Conservation (phyloP, 2,329 filamentous ascomycete genomes). For the Trichoderma atroviride region DNA sequence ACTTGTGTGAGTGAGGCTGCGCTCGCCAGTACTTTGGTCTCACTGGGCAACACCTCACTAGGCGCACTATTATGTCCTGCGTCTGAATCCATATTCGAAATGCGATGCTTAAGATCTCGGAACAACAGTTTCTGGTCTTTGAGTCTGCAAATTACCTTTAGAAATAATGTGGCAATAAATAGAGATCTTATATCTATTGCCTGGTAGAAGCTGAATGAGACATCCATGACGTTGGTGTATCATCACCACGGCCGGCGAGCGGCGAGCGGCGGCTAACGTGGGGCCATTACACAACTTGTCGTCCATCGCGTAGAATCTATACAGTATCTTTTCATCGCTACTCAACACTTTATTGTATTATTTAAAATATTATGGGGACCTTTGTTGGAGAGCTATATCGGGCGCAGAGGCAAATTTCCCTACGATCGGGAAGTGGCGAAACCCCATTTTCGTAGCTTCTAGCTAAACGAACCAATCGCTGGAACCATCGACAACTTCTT, state of each 20-base stretch:
- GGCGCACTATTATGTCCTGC: neutral
- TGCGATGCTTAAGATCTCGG: neutral
- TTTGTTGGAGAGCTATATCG: neutral
- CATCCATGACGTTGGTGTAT: conserved; percentile 8
- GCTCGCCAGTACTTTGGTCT: conserved; percentile 42
- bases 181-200: neutral
- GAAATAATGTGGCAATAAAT: conserved; percentile 41
- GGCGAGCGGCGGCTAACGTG: neutral
- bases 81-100: neutral
- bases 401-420: neutral
- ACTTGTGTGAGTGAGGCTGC: conserved; percentile 63
- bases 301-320: neutral
- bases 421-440: neutral
- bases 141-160: neutral
- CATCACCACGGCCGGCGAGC: conserved; percentile 1
- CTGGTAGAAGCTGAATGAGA: neutral
- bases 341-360: neutral
- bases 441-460: neutral
- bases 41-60: neutral
- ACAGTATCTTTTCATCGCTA: neutral
- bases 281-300: neutral
- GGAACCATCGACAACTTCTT: neutral
- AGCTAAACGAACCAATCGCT: no score
- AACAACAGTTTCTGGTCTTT: neutral
- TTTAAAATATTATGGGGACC: neutral